These are phyloP conservation scores for Niveomyces coronatus DNA, from an alignment of 2,329 filamentous ascomycete species.

Conservation along the genomic window DNA sequence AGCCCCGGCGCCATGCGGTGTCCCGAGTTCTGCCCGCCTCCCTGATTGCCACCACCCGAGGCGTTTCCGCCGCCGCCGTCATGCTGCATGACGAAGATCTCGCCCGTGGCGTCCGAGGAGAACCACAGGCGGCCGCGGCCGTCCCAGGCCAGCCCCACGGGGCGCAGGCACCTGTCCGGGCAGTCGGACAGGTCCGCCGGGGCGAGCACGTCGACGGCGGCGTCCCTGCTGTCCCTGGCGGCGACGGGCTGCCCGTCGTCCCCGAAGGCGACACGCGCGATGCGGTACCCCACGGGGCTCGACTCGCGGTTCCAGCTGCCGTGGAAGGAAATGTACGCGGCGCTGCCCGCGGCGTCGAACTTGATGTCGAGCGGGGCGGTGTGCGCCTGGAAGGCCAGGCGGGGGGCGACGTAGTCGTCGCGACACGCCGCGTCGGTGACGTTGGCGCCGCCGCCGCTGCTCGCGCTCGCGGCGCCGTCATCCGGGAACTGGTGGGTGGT, in stretches of 20 bases:
- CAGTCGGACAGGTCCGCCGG: conserved; percentile 44
- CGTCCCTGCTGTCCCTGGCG: conserved; percentile 31
- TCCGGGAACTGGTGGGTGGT: conserved; percentile 41
- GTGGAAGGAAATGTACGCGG: conserved; percentile 60
- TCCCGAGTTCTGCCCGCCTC: conserved; percentile 3
- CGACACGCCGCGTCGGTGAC: conserved; percentile 36
- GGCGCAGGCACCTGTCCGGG: conserved; percentile 49
- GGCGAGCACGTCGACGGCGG: conserved; percentile 41
- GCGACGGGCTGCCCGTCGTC: conserved; percentile 30
- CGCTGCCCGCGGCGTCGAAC: conserved; percentile 47
- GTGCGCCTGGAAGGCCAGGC: conserved; percentile 53
- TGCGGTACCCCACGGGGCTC: conserved; percentile 37
- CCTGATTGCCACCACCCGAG: conserved; percentile 8
- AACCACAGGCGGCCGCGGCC: conserved; percentile 47
- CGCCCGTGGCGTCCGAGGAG: conserved; percentile 52
- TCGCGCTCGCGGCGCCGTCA: conserved; percentile 21
- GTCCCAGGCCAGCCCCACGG: conserved; percentile 47
- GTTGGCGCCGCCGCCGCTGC: no score
- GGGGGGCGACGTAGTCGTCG: conserved; percentile 33
- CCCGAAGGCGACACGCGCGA: conserved; percentile 31
- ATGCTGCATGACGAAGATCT: conserved; percentile 48
- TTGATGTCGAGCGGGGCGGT: conserved; percentile 62
- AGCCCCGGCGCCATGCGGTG: not conserved
- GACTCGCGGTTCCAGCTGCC: conserved; percentile 49
- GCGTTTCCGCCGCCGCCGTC: no score